These are phyloP conservation scores for Spergularia marina DNA, from an alignment of 148 eudicot genomes.

Conservation along the genomic window DNA sequence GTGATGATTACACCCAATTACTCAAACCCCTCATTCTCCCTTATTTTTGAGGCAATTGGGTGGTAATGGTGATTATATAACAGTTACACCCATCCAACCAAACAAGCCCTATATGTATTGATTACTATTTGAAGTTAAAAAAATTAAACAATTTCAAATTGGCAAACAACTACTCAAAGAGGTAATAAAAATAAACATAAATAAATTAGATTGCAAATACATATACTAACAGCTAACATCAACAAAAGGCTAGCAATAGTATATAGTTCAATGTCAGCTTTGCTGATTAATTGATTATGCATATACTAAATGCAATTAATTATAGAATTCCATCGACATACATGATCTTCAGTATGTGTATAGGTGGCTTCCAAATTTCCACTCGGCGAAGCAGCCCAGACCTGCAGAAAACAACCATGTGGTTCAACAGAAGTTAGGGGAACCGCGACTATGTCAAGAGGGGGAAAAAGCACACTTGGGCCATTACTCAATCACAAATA, in stretches of 20 bases:
- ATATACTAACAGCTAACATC: background rate
- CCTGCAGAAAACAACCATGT: slow-evolving; percentile 41
- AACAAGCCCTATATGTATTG: background rate
- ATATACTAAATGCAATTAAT: slow-evolving; percentile 2
- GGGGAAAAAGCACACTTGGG: too few relatives aligned
- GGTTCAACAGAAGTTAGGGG: background rate
- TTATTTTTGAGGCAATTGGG: too few relatives aligned
- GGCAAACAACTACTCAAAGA: background rate
- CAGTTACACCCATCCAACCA: too few relatives aligned
- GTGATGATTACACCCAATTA: too few relatives aligned
- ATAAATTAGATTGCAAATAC: background rate
- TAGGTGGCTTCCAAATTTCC: slow-evolving; percentile 90
- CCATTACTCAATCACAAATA: background rate
- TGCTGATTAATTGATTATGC: background rate
- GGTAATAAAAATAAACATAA: background rate
- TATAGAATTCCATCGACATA: slow-evolving; percentile 33
- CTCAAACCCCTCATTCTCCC: too few relatives aligned
- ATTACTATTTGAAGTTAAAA: background rate
- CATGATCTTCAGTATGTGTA: slow-evolving; percentile 84
- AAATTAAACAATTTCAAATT: too few relatives aligned
- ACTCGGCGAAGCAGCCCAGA: slow-evolving; percentile 80
- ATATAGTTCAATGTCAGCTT: background rate
- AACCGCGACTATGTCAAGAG: background rate
- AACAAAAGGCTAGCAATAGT: background rate
- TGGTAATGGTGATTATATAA: too few relatives aligned